phyloP scores from a whole-genome alignment of 1,139 yeast species.

The Protomyces gravidus region DNA sequence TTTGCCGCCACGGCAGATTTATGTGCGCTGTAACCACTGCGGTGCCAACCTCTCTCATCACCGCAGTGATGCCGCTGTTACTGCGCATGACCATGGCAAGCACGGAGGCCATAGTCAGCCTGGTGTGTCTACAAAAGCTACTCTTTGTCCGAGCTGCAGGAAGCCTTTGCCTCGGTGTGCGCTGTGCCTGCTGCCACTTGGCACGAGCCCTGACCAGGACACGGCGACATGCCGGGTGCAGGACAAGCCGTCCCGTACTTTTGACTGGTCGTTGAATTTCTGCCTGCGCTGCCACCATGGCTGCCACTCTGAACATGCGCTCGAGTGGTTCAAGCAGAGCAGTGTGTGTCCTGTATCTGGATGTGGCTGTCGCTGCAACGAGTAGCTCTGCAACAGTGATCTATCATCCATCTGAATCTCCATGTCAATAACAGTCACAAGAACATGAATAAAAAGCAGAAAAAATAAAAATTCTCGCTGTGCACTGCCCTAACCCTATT shows the following conservation, averaged over 20 bases:
- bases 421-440: no score
- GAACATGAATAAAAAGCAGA: neutral
- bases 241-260: slow-evolving; percentile 1
- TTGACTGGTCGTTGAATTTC: slow-evolving; percentile 55
- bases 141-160: slow-evolving; percentile 27
- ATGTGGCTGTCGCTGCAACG: slow-evolving; percentile 53
- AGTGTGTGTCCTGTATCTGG: slow-evolving; percentile 91
- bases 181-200: slow-evolving; percentile 75
- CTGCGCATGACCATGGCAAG: neutral
- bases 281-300: slow-evolving; percentile 91
- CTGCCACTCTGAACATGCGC: slow-evolving; percentile 90
- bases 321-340: slow-evolving; percentile 89
- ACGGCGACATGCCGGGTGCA: slow-evolving; percentile 38
- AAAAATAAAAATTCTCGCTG: neutral
- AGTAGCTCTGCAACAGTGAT: neutral
- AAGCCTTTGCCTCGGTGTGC: slow-evolving; percentile 58
- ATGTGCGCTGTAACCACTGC: slow-evolving; percentile 74
- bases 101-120: neutral
- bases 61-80: slow-evolving; percentile 2
- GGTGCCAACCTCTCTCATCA: slow-evolving; percentile 47
- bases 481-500: neutral
- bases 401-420: neutral
- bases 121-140: neutral
- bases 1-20: slow-evolving; percentile 68
- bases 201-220: slow-evolving; percentile 53